These are phyloP conservation scores for Kregervanrija delftensis DNA, from an alignment of 805 yeast species.

Conservation along the genomic window DNA sequence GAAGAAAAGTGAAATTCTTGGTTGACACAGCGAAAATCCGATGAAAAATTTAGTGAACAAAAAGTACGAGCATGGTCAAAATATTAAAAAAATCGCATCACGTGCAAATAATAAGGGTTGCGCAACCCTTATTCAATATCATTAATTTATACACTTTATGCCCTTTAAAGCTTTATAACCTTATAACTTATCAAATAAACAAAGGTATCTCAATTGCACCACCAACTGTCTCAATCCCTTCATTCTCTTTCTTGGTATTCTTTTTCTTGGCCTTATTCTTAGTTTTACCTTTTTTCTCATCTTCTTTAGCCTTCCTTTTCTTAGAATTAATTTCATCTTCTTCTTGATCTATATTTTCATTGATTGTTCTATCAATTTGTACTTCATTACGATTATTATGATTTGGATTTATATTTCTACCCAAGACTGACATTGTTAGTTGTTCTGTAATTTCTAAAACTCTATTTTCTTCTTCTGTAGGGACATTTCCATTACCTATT, in stretches of 20 bases:
- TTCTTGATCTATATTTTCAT: background rate
- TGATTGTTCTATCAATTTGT: no score
- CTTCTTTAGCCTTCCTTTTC: conserved; percentile 5
- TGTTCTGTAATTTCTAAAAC: conserved; percentile 19
- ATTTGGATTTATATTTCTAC: background rate
- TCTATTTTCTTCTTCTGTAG: conserved; percentile 1
- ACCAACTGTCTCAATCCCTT: conserved; percentile 31
- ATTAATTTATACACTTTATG: no score
- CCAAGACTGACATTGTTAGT: conserved; percentile 21
- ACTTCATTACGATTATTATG: background rate
- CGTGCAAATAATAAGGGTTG: background rate
- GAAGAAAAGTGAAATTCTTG: background rate
- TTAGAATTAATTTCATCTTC: background rate
- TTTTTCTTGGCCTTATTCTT: conserved; percentile 6
- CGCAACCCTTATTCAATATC: no score
- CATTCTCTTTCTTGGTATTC: conserved; percentile 11
- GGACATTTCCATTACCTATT: conserved; percentile 1
- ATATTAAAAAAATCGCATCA: background rate
- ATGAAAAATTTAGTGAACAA: background rate
- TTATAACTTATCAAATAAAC: conserved; percentile 23
- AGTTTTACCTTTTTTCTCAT: conserved; percentile 1
- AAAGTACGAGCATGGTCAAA: conserved; percentile 2
- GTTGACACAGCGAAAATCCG: background rate
- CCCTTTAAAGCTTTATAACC: no score
- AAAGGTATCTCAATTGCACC: conserved; percentile 41